Evolutionary conservation across 805 yeast species (phyloP), one percentile per base, ranked within the genome.

Genomic region (Spencermartinsiella europaea): DNA sequence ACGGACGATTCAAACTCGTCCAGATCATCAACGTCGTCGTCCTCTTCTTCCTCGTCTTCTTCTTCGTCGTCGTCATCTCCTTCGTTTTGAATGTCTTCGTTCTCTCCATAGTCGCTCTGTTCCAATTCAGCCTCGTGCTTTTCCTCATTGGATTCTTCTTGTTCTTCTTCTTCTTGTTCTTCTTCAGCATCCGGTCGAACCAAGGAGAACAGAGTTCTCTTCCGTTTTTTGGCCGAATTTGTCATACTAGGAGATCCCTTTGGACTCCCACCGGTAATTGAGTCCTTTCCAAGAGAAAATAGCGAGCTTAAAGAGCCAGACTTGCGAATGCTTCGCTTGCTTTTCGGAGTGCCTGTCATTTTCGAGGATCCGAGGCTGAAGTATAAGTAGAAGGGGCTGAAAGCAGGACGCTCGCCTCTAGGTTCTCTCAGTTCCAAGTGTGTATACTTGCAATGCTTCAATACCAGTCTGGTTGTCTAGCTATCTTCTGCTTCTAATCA

Each of bases 1-100:
- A 14, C 27, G 22, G 21, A n/a, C 4, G 25, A 16, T 12, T 22
- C 27, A 5, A 8, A 60, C 44, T 56, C 34, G 46, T 51, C 35
- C 51, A 48, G 34, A 50, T 44, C 41, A 41, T 52, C 46, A 46
- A 48, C 16, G 54, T 50, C 44, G 20, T 44, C 48, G 19, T 21
- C 16, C 34, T 25, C 49, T 42, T 31, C 47, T 10, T 34, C 38
- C 5, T 44, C 45, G 7, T 21, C 33, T 5, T 41, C 34, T 17
- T 31, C 25, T 44, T 40, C 38, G n/a, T 44, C 45, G 7, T 21
- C 33, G 2, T 41, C 34, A 21, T 31, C 25, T 44, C 28, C 38
- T 17, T 40, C 34, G 14, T 17, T 15, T 7, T 25, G 37, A 4
- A 5, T 10, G 8, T 40, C 38, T 20, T 25, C 36, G 5, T 37